Conservation (phyloP, 306 rosid genomes). For the Dicorynia guianensis region DNA sequence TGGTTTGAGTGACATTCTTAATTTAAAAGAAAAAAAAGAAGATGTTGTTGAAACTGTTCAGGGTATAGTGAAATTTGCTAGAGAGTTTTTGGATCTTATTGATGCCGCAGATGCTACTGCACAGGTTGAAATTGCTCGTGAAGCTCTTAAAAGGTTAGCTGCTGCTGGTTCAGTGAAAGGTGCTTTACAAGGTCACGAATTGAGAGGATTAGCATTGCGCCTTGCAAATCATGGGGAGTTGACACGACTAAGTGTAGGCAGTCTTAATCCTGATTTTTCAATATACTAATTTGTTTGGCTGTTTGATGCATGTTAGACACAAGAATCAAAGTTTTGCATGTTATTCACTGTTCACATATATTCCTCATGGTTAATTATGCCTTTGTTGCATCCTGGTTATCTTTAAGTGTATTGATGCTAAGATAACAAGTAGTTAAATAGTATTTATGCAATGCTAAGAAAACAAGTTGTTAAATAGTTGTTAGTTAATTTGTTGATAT, state of each 20-base stretch:
- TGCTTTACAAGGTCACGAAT: constrained; percentile 87
- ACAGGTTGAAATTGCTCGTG: constrained; percentile 97
- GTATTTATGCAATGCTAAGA: too few species aligned
- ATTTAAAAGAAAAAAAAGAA: constrained; percentile 78
- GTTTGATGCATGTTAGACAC: constrained; percentile 33
- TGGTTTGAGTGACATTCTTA: constrained; percentile 93
- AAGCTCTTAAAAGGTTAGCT: constrained; percentile 93
- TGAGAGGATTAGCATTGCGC: constrained; percentile 90
- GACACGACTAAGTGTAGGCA: constrained; percentile 87
- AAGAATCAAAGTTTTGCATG: constrained; percentile 27
- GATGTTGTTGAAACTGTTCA: constrained; percentile 83
- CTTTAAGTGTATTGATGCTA: constrained; percentile 19
- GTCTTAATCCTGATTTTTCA: constrained; percentile 36
- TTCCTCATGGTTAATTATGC: too few species aligned
- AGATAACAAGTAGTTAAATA: neutral
- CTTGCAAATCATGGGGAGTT: constrained; percentile 97
- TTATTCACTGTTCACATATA: too few species aligned
- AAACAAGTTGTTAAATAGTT: too few species aligned
- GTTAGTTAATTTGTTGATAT: too few species aligned
- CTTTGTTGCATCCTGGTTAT: neutral
- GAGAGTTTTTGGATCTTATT: constrained; percentile 94
- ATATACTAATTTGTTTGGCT: constrained; percentile 27
- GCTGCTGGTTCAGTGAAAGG: constrained; percentile 97
- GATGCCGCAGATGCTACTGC: constrained; percentile 99
- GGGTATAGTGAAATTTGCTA: constrained; percentile 94